Base-by-base conservation (phyloP, 2,329 filamentous ascomycete genomes). In the Alternaria ethzedia region DNA sequence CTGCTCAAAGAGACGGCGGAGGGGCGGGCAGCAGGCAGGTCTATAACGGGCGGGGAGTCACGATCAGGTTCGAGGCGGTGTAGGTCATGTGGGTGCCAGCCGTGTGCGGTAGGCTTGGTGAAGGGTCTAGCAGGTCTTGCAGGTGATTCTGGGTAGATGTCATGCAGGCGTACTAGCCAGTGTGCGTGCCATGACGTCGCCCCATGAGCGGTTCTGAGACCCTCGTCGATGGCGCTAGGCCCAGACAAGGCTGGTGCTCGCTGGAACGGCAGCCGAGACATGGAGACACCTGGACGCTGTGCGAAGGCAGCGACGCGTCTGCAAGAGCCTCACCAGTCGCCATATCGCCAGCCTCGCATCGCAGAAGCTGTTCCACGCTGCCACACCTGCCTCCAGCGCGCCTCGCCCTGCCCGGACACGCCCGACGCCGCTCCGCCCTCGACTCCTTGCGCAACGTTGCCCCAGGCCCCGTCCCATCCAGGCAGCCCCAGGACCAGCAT, bases 391-490 rank as follows among this genome's bases (percentile, higher is more conserved):
- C 20, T 15, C 21, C 23, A 25, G 45, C 47, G 46, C 59, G 43
- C 54, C 36, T 10, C 12, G 28, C 28, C 46, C 28, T 56, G 56
- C 25, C 47, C 50, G 55, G 44, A 51, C 43, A 46, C 58, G 59
- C 43, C 60, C 45, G 54, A 56, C 41, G 23, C 44, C 32, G 13
- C 41, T 50, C 17, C 30, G 47, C 10, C 13, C 49, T 21, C 21
- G 4, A 43, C 28, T 44, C 57, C 41, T 63, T 61, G 69, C 66
- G 71, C 66, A 71, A 72, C 71, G 67, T 72, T 70, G 67, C 67
- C 65, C 65, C 43, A 49, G 63, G 32, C 44, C 43, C 51, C 47
- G 45, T 61, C 59, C 17, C 47, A n/a, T 49, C 23, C 23, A 44
- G 25, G 28, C 44, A 51, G 36, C 45, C 67, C 59, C 28, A 57